Evolutionary conservation across 2,329 filamentous ascomycete species (phyloP), one percentile per base, ranked within the genome.

Genomic region (Septoria petroselini): DNA sequence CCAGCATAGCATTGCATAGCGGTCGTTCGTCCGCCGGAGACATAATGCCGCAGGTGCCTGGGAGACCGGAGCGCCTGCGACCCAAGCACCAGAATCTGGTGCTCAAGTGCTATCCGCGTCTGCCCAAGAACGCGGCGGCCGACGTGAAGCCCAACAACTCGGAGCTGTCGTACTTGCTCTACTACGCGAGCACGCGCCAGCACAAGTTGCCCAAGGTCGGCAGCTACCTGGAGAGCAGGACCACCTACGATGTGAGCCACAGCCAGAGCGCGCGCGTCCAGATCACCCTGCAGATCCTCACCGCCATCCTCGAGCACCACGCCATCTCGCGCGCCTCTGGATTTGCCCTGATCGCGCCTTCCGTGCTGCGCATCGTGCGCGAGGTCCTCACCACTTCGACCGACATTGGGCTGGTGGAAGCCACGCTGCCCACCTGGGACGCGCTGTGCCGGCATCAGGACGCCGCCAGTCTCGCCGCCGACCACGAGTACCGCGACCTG

Each of bases 161-260:
- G 73, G 93, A 98, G 76, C 82, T 98, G 57, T 95, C 89, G 71
- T 97, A 97, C 69, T 81, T 98, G 58, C 82, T 97, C 47, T 97
- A 95, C 78, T 97, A 98, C 76, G 90, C 88, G 54, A 94, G 88
- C 67, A 95, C 91, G 62, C 88, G 91, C 53, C 84, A 89, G 58
- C 91, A 88, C 71, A 98, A 97, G 78, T 83, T 97, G 62, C 88
- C 93, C 65, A 98, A 98, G 73, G 91, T 98, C 60, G 90, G 89
- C 69, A 84, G 83, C 62, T 98, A 96, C 67, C 78, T 98, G 58
- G 91, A 97, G 74, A 94, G 91, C 76, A 89, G 91, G 75, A 93
- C 89, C 17, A 87, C 87, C 54, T 85, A 83, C 65, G 93, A 98
- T 75, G 89, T 96, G 59, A 94, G 86, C 82, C 86, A 88, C 66